phyloP scores from a whole-genome alignment of 441 rosid genomes.

The Aleurites moluccanus region DNA sequence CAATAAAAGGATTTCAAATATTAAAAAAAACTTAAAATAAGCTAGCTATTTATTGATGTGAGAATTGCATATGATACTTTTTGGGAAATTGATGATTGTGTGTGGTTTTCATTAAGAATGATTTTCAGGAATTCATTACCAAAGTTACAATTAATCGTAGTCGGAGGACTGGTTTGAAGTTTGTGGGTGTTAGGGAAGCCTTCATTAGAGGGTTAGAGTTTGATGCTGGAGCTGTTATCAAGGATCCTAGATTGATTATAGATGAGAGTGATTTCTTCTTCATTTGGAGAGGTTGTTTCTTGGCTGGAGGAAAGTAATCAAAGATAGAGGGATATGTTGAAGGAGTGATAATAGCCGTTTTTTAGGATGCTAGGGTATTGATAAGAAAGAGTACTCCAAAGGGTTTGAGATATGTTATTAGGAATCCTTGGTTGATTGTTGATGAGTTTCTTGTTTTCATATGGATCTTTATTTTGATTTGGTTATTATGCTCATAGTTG shows the following conservation, averaged over 20 bases:
- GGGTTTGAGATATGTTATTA: not conserved
- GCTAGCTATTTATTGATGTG: too few species aligned
- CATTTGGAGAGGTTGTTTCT: not conserved
- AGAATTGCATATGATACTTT: too few species aligned
- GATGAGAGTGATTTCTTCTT: not conserved
- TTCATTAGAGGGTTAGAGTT: not conserved
- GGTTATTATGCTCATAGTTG: not conserved
- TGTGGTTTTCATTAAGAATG: too few species aligned
- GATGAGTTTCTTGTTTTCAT: not conserved
- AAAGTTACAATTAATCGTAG: too few species aligned
- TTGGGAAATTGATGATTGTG: too few species aligned
- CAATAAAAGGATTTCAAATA: too few species aligned
- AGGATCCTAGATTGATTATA: not conserved
- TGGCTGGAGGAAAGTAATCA: not conserved
- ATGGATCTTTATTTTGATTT: not conserved
- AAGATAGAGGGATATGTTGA: not conserved
- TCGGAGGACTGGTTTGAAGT: not conserved
- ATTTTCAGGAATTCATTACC: too few species aligned
- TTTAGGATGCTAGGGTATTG: not conserved
- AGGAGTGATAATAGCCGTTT: not conserved
- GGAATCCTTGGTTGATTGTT: not conserved
- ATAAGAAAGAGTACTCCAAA: not conserved
- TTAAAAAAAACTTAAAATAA: too few species aligned
- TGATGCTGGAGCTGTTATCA: not conserved
- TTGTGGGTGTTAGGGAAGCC: not conserved